These are phyloP conservation scores for Trifolium repens DNA, from an alignment of 306 rosid species.

Conservation along the genomic window DNA sequence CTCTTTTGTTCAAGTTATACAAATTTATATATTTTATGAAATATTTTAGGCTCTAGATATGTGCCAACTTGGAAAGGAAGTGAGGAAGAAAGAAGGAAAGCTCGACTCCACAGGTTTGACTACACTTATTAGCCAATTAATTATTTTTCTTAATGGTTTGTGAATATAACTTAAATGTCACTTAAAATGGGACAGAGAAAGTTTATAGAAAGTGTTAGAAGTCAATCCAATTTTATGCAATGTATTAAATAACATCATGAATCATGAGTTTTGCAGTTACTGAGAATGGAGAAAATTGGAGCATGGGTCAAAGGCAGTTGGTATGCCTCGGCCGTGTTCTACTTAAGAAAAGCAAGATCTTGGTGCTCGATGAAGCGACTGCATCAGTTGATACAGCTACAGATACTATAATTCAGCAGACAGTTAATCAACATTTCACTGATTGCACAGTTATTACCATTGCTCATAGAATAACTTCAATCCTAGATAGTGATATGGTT, in stretches of 20 bases:
- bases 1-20: background rate
- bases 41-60: conserved; percentile 70
- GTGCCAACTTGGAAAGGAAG: conserved; percentile 93
- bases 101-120: conserved; percentile 69
- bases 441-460: conserved; percentile 74
- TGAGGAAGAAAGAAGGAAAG: conserved; percentile 75
- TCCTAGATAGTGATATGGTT: conserved; percentile 79
- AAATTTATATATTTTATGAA: conserved; percentile 3
- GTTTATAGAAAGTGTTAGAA: background rate
- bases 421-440: conserved; percentile 57
- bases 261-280: conserved; percentile 41
- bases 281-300: conserved; percentile 67
- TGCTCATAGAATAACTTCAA: conserved; percentile 87
- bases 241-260: background rate
- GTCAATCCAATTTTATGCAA: background rate
- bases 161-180: background rate
- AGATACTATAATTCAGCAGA: conserved; percentile 56
- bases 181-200: background rate
- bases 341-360: conserved; percentile 73
- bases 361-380: conserved; percentile 64
- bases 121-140: background rate
- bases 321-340: conserved; percentile 86
- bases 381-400: conserved; percentile 63
- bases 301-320: conserved; percentile 75
- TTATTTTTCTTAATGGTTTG: background rate